These are phyloP conservation scores for Neoboletus brunneissimus DNA, from an alignment of 768 basidiomycete genomes.

Conservation along the genomic window DNA sequence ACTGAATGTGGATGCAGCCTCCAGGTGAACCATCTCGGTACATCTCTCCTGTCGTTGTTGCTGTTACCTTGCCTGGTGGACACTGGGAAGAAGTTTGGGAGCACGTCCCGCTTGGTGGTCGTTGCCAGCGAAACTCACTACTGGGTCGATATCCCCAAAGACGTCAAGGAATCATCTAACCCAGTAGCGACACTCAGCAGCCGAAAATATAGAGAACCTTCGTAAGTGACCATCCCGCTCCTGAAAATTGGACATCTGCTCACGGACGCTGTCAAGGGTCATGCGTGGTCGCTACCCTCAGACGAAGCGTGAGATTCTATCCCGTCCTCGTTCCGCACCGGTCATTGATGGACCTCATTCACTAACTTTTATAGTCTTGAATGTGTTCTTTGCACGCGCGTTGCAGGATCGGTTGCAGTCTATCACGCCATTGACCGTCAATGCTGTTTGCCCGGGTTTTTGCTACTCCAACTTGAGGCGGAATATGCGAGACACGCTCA, in stretches of 20 bases:
- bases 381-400: slow-evolving; percentile 31
- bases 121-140: slow-evolving; percentile 32
- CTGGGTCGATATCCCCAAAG: slow-evolving; percentile 14
- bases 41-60: slow-evolving; percentile 31
- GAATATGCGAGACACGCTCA: background rate
- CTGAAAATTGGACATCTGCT: background rate
- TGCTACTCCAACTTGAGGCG: slow-evolving; percentile 29
- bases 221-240: slow-evolving; percentile 12
- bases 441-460: slow-evolving; percentile 30
- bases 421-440: slow-evolving; percentile 22
- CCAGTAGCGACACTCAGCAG: slow-evolving; percentile 27
- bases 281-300: slow-evolving; percentile 22
- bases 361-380: slow-evolving; percentile 26
- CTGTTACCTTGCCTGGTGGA: slow-evolving; percentile 32
- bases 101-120: slow-evolving; percentile 28
- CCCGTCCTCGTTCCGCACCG: too few relatives aligned
- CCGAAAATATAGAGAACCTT: slow-evolving; percentile 17
- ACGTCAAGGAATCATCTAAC: slow-evolving; percentile 16
- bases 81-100: slow-evolving; percentile 24
- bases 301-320: slow-evolving; percentile 28
- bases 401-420: slow-evolving; percentile 23
- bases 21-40: slow-evolving; percentile 37
- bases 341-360: too few relatives aligned
- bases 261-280: slow-evolving; percentile 1
- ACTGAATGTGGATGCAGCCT: slow-evolving; percentile 17